Percentiles rank a stretch among this genome's conserved stretches.
phyloP scores from a whole-genome alignment of 2,329 filamentous ascomycete genomes.

The Xylariales sp. region DNA sequence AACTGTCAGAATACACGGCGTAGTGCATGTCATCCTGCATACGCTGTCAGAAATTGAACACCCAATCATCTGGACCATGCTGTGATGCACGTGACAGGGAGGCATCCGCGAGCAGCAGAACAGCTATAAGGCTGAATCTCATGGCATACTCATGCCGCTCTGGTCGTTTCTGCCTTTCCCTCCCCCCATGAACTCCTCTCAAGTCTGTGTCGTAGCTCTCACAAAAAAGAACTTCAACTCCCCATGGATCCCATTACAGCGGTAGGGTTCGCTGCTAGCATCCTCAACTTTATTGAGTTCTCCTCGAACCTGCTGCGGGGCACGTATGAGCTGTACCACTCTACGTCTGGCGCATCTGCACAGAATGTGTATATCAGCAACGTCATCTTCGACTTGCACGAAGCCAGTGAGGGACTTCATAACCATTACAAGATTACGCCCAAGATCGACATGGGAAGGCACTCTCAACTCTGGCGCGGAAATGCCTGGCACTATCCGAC shows the following conservation, averaged over 20 bases:
- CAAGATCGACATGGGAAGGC: background rate
- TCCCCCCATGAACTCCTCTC: too few relatives aligned
- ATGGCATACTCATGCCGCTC: too few relatives aligned
- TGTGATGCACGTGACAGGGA: too few relatives aligned
- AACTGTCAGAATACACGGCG: too few relatives aligned
- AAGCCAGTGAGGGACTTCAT: background rate
- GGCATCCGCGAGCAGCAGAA: too few relatives aligned
- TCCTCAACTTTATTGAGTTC: constrained; percentile 3
- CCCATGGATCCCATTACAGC: constrained; percentile 1
- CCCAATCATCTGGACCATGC: too few relatives aligned
- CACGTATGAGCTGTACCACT: background rate
- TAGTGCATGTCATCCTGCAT: too few relatives aligned
- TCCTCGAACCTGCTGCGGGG: background rate
- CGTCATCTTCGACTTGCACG: background rate
- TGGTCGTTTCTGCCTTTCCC: too few relatives aligned
- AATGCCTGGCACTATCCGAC: background rate
- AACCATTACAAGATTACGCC: background rate
- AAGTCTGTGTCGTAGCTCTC: too few relatives aligned
- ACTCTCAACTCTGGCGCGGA: background rate
- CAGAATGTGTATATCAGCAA: background rate
- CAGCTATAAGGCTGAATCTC: too few relatives aligned
- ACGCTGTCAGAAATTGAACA: too few relatives aligned
- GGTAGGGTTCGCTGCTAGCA: background rate
- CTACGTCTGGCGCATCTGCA: background rate
- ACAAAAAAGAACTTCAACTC: too few relatives aligned